Percentiles rank a stretch among this genome's conserved stretches.
Conservation (phyloP, 805 yeast species). For the Saccharomyces cerevisiae region DNA sequence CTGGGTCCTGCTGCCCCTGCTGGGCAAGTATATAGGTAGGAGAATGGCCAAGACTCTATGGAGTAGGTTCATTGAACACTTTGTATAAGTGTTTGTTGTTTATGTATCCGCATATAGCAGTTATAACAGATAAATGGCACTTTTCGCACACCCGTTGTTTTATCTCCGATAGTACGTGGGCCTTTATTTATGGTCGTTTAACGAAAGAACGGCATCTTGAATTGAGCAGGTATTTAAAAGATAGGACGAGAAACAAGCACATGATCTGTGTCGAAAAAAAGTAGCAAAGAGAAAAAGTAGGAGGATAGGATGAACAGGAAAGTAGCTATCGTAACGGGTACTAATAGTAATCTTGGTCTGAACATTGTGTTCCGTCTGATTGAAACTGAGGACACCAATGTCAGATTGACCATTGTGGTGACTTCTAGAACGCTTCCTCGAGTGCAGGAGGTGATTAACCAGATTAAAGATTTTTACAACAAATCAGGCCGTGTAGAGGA, state of each 20-base stretch:
- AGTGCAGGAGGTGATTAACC: slow-evolving; percentile 64
- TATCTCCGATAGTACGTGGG: not conserved
- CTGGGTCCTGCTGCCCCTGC: slow-evolving; percentile 53
- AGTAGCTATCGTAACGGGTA: slow-evolving; percentile 41
- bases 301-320: slow-evolving; percentile 17
- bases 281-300: not conserved
- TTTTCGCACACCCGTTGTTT: not conserved
- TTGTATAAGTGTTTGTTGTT: not conserved
- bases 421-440: slow-evolving; percentile 85
- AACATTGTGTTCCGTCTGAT: slow-evolving; percentile 77
- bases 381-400: slow-evolving; percentile 44
- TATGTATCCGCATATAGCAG: not conserved
- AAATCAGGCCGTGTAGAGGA: slow-evolving; percentile 38
- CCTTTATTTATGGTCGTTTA: not conserved
- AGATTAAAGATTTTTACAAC: slow-evolving; percentile 40
- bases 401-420: slow-evolving; percentile 67
- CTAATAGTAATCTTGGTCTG: slow-evolving; percentile 67
- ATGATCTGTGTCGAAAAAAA: not conserved
- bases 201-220: not conserved
- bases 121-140: not conserved
- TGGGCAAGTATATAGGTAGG: slow-evolving; percentile 64
- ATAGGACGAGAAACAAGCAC: not conserved
- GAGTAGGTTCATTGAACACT: slow-evolving; percentile 18
- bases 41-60: slow-evolving; percentile 39
- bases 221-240: not conserved